phyloP scores from a whole-genome alignment of 305 asterid genomes.

The Euphrasia arctica region DNA sequence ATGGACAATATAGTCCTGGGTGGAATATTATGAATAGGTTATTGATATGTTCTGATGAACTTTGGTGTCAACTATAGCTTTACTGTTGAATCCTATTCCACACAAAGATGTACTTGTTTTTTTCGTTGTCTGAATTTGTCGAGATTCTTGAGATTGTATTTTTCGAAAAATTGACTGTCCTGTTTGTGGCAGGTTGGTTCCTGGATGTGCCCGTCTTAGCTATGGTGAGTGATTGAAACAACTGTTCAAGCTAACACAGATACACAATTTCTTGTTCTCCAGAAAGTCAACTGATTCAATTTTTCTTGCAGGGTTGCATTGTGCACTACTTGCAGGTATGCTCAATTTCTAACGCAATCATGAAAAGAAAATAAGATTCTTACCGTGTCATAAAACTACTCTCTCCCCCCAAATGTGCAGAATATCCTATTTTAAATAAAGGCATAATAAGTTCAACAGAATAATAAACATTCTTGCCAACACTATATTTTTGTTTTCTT shows the following conservation, averaged over 20 bases:
- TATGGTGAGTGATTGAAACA: constrained; percentile 59
- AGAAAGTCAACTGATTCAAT: constrained; percentile 24
- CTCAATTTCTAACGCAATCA: constrained; percentile 12
- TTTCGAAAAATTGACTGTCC: constrained; percentile 19
- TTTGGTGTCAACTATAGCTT: not conserved
- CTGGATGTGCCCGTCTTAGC: constrained; percentile 89
- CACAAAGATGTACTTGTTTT: not conserved
- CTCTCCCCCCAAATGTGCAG: constrained; percentile 86
- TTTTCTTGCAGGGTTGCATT: constrained; percentile 80
- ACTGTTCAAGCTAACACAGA: constrained; percentile 22
- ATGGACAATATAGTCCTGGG: constrained; percentile 6
- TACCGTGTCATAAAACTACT: constrained; percentile 9
- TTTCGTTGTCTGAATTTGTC: constrained; percentile 4
- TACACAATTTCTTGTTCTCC: constrained; percentile 21
- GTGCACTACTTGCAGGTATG: constrained; percentile 94
- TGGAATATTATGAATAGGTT: constrained; percentile 13
- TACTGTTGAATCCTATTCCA: not conserved
- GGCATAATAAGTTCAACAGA: constrained; percentile 5
- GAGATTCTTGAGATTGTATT: constrained; percentile 12
- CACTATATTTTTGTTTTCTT: constrained; percentile 6
- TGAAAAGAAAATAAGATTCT: constrained; percentile 12
- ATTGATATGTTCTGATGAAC: not conserved
- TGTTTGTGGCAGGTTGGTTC: constrained; percentile 65
- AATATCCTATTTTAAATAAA: constrained; percentile 59
- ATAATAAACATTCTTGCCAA: not conserved